Percentiles rank a stretch among this genome's conserved stretches.
These are phyloP conservation scores for Oryza australiensis DNA, from an alignment of 176 grass and related monocot genomes.

Conservation along the genomic window DNA sequence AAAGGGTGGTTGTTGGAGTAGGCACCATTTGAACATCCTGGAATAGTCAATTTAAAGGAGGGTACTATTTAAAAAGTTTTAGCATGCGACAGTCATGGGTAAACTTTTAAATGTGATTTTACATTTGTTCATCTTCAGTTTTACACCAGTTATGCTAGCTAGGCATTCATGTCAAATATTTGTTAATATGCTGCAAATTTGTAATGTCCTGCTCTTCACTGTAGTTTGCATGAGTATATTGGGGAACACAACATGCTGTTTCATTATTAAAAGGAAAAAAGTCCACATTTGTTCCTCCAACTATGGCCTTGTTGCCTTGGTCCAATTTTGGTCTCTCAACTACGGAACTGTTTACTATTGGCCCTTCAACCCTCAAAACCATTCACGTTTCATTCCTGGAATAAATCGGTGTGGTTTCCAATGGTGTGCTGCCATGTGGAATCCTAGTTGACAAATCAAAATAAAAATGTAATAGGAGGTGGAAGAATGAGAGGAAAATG, in stretches of 20 bases:
- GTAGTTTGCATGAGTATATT: slow-evolving; percentile 31
- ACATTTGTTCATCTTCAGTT: slow-evolving; percentile 22
- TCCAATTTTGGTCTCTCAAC: too few species aligned
- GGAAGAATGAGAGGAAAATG: too few species aligned
- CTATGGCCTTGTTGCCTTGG: too few species aligned
- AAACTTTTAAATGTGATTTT: neutral
- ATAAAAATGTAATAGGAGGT: too few species aligned
- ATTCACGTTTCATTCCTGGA: too few species aligned
- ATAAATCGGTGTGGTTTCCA: too few species aligned
- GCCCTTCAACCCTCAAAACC: too few species aligned
- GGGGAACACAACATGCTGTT: neutral
- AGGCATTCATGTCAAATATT: slow-evolving; percentile 15
- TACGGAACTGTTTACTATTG: too few species aligned
- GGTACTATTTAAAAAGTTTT: neutral
- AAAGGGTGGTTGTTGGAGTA: neutral
- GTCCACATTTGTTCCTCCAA: too few species aligned
- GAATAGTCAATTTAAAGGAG: neutral
- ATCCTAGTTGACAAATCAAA: too few species aligned
- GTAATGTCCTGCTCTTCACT: slow-evolving; percentile 12
- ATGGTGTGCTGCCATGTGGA: too few species aligned
- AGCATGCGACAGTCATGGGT: neutral
- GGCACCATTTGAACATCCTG: neutral
- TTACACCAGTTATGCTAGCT: slow-evolving; percentile 4
- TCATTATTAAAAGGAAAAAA: slow-evolving; percentile 24
- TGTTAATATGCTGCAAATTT: neutral